Evolutionary conservation across 1,139 yeast genomes (phyloP), one percentile per base, ranked within the genome.

Genomic region (Geotrichum europaeum): DNA sequence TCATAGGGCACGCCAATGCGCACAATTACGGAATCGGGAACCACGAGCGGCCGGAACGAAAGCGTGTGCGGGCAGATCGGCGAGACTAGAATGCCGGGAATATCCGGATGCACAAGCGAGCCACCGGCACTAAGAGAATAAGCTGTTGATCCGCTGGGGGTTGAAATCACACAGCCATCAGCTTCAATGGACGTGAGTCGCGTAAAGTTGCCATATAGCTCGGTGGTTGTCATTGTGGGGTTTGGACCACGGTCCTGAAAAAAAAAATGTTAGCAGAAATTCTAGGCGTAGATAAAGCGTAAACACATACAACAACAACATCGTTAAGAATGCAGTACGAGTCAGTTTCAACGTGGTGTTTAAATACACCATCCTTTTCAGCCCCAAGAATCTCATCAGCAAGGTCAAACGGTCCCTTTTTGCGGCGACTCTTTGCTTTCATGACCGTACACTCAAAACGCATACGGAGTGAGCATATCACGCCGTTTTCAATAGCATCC

Each of bases 91-190:
- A 89, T 85, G 58, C 94, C 90, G 9, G 91, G 90, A 13, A 89
- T 89, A 62, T 84, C 83, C 0, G 97, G 97, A 69, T 90, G 96
- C 5, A 88, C 91, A 55, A 90, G 82, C 10, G 96, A 85, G 0
- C 97, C 97, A 5, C 97, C 96, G 0, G 96, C 86, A 18, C 90
- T 84, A 62, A 90, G 78, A 0, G 96, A 87, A 72, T 90, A 90
- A 0, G 96, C 96, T 0, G 97, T 90, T 5, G 96, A 89, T 0
- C 97, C 97, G 1, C 96, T 88, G 15, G 97, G 97, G 0, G 96
- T 87, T 13, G 95, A 84, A 61, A 89, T 84, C 9, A 87, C 86
- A 12, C 89, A 78, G 1, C 97, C 97, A 72, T 90, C 97, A 0
- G 95, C 96, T 22, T 88, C 87, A 47, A 94, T 87, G n/a, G 90